These are phyloP conservation scores for Hypoxylon sp. DNA, from an alignment of 2,329 filamentous ascomycete species.

Conservation along the genomic window DNA sequence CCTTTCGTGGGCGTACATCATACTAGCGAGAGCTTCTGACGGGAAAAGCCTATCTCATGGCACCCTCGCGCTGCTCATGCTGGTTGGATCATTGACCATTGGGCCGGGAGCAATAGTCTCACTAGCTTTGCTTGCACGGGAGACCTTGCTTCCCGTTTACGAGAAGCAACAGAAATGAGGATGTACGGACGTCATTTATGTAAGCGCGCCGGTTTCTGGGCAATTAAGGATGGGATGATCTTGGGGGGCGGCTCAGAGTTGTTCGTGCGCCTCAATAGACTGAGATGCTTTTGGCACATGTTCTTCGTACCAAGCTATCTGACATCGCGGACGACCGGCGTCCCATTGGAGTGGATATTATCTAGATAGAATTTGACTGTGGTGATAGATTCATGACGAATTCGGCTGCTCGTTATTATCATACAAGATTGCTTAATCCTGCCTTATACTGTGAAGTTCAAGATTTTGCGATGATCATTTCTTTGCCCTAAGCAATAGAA, in stretches of 20 bases:
- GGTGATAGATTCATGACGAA: background rate
- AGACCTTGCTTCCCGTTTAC: constrained; percentile 29
- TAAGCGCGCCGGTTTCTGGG: background rate
- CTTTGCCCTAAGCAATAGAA: background rate
- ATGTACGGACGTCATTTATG: background rate
- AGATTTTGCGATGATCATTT: background rate
- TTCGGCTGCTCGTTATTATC: background rate
- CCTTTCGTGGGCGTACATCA: constrained; percentile 42
- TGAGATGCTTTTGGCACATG: background rate
- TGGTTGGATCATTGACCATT: constrained; percentile 36
- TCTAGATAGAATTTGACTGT: background rate
- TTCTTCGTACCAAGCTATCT: background rate
- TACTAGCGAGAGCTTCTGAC: background rate
- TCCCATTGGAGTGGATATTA: background rate
- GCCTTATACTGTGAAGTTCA: background rate
- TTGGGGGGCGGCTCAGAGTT: background rate
- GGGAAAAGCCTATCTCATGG: background rate
- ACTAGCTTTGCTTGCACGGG: constrained; percentile 42
- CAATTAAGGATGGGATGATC: background rate
- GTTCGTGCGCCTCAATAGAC: background rate
- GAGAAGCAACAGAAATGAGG: background rate
- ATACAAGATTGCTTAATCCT: background rate
- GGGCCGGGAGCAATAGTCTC: constrained; percentile 44
- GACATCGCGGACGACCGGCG: background rate
- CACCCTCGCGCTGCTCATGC: constrained; percentile 19